Percentiles rank a stretch among this genome's conserved stretches.
phyloP scores from a whole-genome alignment of 2,329 filamentous ascomycete genomes.

The Phaeophleospora eucalypticola region DNA sequence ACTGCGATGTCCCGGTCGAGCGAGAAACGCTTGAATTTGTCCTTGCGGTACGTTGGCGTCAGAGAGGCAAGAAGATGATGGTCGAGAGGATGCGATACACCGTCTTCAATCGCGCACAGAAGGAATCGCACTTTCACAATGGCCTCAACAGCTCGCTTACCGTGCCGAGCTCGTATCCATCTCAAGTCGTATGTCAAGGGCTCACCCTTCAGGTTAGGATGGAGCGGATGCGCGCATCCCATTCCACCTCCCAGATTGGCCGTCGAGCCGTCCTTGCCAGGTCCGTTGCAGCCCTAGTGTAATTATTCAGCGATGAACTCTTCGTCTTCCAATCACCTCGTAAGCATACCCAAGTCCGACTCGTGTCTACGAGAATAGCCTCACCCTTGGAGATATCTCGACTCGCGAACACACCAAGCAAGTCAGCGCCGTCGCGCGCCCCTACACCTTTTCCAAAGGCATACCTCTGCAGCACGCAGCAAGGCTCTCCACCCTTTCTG shows the following conservation, averaged over 20 bases:
- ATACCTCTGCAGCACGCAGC: slow-evolving; percentile 18
- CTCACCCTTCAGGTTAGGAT: slow-evolving; percentile 23
- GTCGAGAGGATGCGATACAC: slow-evolving; percentile 23
- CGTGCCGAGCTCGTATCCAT: slow-evolving; percentile 23
- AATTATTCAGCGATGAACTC: neutral
- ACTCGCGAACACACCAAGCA: slow-evolving; percentile 28
- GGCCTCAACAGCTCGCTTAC: slow-evolving; percentile 12
- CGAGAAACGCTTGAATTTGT: slow-evolving; percentile 50
- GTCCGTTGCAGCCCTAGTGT: slow-evolving; percentile 18
- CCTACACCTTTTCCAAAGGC: slow-evolving; percentile 20
- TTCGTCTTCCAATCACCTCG: neutral
- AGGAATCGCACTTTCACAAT: slow-evolving; percentile 23
- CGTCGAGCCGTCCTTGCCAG: slow-evolving; percentile 8
- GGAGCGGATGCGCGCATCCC: slow-evolving; percentile 21
- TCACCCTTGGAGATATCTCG: slow-evolving; percentile 17
- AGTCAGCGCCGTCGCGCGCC: slow-evolving; percentile 15
- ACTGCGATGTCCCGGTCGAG: slow-evolving; percentile 67
- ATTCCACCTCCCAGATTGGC: slow-evolving; percentile 14
- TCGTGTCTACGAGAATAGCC: slow-evolving; percentile 22
- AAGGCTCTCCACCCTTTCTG: slow-evolving; percentile 5
- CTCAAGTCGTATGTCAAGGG: slow-evolving; percentile 18
- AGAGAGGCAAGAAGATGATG: slow-evolving; percentile 26
- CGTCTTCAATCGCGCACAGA: slow-evolving; percentile 15
- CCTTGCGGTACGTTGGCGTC: slow-evolving; percentile 23
- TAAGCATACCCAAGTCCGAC: slow-evolving; percentile 21